These are phyloP conservation scores for Ascochyta viciae-villosae DNA, from an alignment of 2,329 filamentous ascomycete genomes.

Conservation along the genomic window DNA sequence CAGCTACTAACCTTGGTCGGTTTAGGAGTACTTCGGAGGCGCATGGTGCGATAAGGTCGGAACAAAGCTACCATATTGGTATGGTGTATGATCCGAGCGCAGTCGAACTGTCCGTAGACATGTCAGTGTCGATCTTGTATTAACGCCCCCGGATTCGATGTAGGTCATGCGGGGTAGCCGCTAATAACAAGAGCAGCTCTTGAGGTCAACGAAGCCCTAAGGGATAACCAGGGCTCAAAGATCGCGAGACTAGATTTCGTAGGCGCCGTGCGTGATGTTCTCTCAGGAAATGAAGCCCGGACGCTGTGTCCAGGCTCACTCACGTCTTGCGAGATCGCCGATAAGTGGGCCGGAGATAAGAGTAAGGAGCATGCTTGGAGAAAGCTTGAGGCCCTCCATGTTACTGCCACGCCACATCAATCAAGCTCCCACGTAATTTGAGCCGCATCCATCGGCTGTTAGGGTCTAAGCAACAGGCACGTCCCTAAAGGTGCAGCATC, in stretches of 20 bases:
- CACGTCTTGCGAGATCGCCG: too few species aligned
- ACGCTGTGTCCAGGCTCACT: too few species aligned
- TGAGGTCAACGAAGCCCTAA: too few species aligned
- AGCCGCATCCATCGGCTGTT: conserved; percentile 2
- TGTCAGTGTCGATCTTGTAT: conserved; percentile 6
- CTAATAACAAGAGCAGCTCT: conserved; percentile 2
- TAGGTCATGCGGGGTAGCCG: conserved; percentile 7
- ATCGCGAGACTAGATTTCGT: neutral
- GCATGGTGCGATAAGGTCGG: conserved; percentile 7
- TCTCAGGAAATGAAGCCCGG: too few species aligned
- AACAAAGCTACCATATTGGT: conserved; percentile 3
- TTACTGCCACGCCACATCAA: neutral
- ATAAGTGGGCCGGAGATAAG: conserved; percentile 11
- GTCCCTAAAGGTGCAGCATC: neutral
- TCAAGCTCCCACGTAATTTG: conserved; percentile 2
- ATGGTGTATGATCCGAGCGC: conserved; percentile 10
- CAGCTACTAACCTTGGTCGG: conserved; percentile 5
- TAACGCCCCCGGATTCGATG: conserved; percentile 11
- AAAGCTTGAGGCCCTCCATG: conserved; percentile 1
- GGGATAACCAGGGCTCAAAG: neutral
- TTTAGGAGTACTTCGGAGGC: neutral
- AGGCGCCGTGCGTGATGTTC: neutral
- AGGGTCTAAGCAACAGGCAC: conserved; percentile 1
- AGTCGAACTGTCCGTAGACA: neutral
- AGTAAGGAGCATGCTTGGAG: neutral